phyloP scores from a whole-genome alignment of 306 rosid species.

The Rosa persica region DNA sequence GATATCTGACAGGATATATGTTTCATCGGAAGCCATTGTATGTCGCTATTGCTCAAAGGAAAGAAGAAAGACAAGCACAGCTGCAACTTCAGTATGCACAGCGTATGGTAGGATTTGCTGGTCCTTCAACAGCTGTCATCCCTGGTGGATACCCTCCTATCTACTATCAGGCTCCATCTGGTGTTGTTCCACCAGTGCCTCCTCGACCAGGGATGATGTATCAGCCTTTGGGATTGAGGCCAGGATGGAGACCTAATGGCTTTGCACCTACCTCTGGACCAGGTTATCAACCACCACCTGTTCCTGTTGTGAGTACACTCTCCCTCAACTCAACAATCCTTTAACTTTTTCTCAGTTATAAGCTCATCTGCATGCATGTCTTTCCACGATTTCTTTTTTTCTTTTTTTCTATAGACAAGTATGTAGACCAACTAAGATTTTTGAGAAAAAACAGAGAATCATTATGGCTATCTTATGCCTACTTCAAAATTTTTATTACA shows the following conservation, averaged over 20 bases:
- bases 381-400: not conserved
- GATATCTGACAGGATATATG: conserved; percentile 59
- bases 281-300: conserved; percentile 51
- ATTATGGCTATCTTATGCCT: conserved; percentile 3
- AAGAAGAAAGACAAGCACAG: conserved; percentile 78
- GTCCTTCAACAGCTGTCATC: conserved; percentile 55
- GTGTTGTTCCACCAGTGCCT: conserved; percentile 59
- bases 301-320: conserved; percentile 52
- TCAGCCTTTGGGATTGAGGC: conserved; percentile 60
- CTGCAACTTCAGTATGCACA: conserved; percentile 68
- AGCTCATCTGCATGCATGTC: not conserved
- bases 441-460: not conserved
- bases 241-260: conserved; percentile 66
- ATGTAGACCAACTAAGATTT: not conserved
- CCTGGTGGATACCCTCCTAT: conserved; percentile 75
- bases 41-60: conserved; percentile 85
- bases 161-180: conserved; percentile 56
- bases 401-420: not conserved
- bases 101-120: conserved; percentile 49
- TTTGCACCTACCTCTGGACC: conserved; percentile 61
- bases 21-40: conserved; percentile 79
- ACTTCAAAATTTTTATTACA: conserved; percentile 30
- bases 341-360: not conserved
- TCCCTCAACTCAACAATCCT: conserved; percentile 14
- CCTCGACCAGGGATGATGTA: conserved; percentile 57